phyloP scores from a whole-genome alignment of 257 asterid species.

The Echium plantagineum region DNA sequence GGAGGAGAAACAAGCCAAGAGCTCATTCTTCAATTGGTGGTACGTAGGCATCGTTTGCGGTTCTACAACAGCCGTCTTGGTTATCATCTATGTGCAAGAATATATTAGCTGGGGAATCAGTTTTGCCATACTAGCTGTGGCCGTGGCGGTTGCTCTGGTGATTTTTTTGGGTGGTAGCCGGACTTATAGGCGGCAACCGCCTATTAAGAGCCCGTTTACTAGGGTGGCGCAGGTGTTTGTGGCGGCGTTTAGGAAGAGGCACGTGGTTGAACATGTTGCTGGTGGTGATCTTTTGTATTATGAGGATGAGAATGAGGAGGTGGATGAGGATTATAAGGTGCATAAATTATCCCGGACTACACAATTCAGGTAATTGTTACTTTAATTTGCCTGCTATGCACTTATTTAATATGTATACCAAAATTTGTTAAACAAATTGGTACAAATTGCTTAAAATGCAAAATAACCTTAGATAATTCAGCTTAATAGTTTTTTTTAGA shows the following conservation, averaged over 20 bases:
- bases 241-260: conserved; percentile 42
- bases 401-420: too few species aligned
- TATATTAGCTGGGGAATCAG: conserved; percentile 48
- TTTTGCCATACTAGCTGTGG: conserved; percentile 44
- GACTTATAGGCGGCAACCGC: conserved; percentile 33
- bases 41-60: conserved; percentile 55
- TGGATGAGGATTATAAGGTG: conserved; percentile 1
- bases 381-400: too few species aligned
- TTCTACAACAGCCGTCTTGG: conserved; percentile 42
- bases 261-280: background rate
- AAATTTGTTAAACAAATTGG: too few species aligned
- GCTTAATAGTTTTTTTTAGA: too few species aligned
- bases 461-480: too few species aligned
- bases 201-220: conserved; percentile 67
- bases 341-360: conserved; percentile 25
- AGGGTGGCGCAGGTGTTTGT: conserved; percentile 59
- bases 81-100: conserved; percentile 58
- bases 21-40: conserved; percentile 85
- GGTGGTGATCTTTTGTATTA: background rate
- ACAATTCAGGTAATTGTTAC: conserved; percentile 28
- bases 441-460: too few species aligned
- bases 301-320: background rate
- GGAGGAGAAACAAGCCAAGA: conserved; percentile 31
- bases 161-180: conserved; percentile 35
- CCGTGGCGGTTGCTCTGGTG: conserved; percentile 32